A percentile compares a stretch with the other conserved stretches of the same genome.
phyloP scores from a whole-genome alignment of 148 eudicot genomes.

The Euryodendron excelsum region DNA sequence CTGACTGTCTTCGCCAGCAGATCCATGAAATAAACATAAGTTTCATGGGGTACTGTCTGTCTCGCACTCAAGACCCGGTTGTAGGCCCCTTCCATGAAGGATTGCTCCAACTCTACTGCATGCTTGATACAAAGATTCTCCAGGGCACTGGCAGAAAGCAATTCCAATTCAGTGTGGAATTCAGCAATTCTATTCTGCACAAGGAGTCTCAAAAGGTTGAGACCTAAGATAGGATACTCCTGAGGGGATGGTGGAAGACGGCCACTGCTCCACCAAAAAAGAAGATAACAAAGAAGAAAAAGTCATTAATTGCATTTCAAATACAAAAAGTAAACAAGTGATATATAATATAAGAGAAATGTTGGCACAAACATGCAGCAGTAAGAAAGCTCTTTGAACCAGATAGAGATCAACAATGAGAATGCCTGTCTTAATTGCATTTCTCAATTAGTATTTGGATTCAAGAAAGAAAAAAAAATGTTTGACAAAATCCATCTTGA shows the following conservation, averaged over 20 bases:
- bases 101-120: conserved; percentile 93
- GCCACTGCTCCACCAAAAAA: conserved; percentile 46
- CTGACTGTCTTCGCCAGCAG: conserved; percentile 93
- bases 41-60: conserved; percentile 89
- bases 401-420: not conserved
- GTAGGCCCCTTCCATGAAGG: conserved; percentile 99
- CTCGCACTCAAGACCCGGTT: conserved; percentile 95
- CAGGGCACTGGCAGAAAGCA: conserved; percentile 75
- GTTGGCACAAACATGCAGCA: not conserved
- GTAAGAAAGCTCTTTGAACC: not conserved
- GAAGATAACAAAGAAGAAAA: conserved; percentile 8
- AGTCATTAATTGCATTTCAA: no score
- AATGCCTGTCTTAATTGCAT: not conserved
- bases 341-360: not conserved
- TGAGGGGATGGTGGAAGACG: conserved; percentile 72
- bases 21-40: conserved; percentile 87
- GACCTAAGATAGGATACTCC: conserved; percentile 51
- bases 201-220: conserved; percentile 81
- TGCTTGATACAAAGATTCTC: conserved; percentile 86
- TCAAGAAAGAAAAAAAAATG: not conserved
- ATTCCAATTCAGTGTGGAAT: conserved; percentile 82
- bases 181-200: conserved; percentile 91
- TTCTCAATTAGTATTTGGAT: not conserved
- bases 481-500: not conserved
- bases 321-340: not conserved